Conservation (phyloP, 108 stramenopile genomes). For the Skeletonema menzelii region DNA sequence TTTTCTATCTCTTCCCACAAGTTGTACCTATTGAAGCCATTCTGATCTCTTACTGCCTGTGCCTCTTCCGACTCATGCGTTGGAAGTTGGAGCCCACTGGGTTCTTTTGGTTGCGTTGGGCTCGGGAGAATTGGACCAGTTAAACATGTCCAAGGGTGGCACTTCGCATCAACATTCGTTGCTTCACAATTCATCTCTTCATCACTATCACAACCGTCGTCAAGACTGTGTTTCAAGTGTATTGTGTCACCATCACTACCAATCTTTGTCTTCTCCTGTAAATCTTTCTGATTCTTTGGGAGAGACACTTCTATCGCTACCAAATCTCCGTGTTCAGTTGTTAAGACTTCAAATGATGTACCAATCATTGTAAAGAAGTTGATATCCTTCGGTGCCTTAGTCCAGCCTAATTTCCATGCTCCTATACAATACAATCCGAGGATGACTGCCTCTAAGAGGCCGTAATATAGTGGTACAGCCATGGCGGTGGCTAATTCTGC, state of each 20-base stretch:
- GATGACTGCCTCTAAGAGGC: slow-evolving; percentile 65
- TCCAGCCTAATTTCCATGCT: slow-evolving; percentile 79
- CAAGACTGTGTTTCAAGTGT: slow-evolving; percentile 36
- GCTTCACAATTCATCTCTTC: slow-evolving; percentile 11
- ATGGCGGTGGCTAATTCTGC: slow-evolving; percentile 66
- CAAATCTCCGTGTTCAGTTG: slow-evolving; percentile 40
- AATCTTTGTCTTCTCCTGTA: slow-evolving; percentile 24
- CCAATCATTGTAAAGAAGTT: slow-evolving; percentile 41
- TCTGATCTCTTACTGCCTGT: no score
- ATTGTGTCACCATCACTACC: slow-evolving; percentile 29
- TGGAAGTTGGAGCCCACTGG: slow-evolving; percentile 32
- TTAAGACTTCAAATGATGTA: slow-evolving; percentile 44
- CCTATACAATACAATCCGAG: slow-evolving; percentile 71
- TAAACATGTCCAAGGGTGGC: background rate
- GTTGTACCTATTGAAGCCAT: no score
- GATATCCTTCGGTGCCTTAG: slow-evolving; percentile 75
- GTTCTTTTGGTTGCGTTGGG: slow-evolving; percentile 35
- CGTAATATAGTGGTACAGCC: slow-evolving; percentile 82
- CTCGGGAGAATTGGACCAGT: no score
- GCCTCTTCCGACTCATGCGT: background rate
- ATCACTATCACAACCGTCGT: slow-evolving; percentile 14
- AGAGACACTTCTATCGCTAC: slow-evolving; percentile 42
- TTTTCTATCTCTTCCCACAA: no score
- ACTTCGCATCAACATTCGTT: slow-evolving; percentile 19
- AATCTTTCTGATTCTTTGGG: slow-evolving; percentile 37